phyloP scores from a whole-genome alignment of 1,284 basidiomycete genomes.

The Marasmius sp. region DNA sequence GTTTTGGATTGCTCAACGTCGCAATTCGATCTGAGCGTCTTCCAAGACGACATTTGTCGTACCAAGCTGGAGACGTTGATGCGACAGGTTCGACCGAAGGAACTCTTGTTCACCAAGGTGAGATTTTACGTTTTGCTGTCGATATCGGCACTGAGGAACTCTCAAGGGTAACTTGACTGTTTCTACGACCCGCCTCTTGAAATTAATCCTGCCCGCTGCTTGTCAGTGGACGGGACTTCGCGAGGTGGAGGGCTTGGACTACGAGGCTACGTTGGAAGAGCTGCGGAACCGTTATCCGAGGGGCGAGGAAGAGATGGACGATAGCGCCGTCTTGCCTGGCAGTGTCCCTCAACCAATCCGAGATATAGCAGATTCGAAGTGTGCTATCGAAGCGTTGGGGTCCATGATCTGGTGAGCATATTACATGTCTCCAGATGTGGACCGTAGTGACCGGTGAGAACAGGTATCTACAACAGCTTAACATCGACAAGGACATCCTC shows the following conservation, averaged over 20 bases:
- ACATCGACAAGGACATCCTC: slow-evolving; percentile 91
- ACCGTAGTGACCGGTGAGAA: neutral
- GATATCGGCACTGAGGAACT: neutral
- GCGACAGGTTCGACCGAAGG: slow-evolving; percentile 91
- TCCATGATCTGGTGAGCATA: slow-evolving; percentile 77
- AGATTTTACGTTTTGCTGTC: slow-evolving; percentile 16
- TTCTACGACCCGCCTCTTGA: slow-evolving; percentile 77
- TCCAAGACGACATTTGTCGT: slow-evolving; percentile 90
- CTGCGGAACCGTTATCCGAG: slow-evolving; percentile 70
- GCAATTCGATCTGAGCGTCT: slow-evolving; percentile 89
- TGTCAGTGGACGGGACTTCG: slow-evolving; percentile 90
- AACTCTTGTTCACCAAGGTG: slow-evolving; percentile 91
- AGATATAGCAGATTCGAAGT: slow-evolving; percentile 62
- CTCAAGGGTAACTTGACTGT: slow-evolving; percentile 80
- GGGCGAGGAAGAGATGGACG: slow-evolving; percentile 47
- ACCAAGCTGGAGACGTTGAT: slow-evolving; percentile 94
- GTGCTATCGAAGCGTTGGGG: slow-evolving; percentile 83
- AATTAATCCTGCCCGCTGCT: slow-evolving; percentile 72
- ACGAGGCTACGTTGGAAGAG: slow-evolving; percentile 71
- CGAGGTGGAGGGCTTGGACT: slow-evolving; percentile 77
- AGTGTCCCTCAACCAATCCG: slow-evolving; percentile 76
- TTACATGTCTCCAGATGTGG: neutral
- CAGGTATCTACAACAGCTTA: slow-evolving; percentile 87
- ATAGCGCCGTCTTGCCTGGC: slow-evolving; percentile 42
- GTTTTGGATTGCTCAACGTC: slow-evolving; percentile 96